A percentile compares a stretch with the other conserved stretches of the same genome.
Conservation (phyloP, 2,329 filamentous ascomycete genomes). For the Periconia sp. region DNA sequence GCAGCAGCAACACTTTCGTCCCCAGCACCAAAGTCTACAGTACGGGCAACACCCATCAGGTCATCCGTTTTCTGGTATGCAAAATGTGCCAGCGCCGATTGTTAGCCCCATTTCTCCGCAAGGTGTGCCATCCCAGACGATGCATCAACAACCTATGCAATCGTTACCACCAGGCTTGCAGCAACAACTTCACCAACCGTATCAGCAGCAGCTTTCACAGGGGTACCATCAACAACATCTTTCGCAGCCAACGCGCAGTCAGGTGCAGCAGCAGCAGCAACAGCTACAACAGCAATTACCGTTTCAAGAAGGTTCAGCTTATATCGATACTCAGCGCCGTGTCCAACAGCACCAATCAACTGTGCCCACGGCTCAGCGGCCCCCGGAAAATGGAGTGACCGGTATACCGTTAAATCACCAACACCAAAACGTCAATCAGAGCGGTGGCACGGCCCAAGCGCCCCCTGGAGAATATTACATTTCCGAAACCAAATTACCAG, state of each 20-base stretch:
- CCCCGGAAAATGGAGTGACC: neutral
- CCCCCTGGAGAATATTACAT: constrained; percentile 6
- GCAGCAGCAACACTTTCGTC: constrained; percentile 9
- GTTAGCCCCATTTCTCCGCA: constrained; percentile 14
- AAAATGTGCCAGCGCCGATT: constrained; percentile 14
- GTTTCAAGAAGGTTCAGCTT: constrained; percentile 9
- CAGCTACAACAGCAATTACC: neutral
- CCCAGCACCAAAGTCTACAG: constrained; percentile 19
- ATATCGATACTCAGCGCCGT: constrained; percentile 8
- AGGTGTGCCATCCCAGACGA: constrained; percentile 10
- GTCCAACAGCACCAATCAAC: constrained; percentile 4
- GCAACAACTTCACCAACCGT: neutral
- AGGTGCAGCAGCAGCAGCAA: constrained; percentile 5
- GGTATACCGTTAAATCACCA: neutral
- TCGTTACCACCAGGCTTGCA: constrained; percentile 5
- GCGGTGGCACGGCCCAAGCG: constrained; percentile 1
- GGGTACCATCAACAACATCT: constrained; percentile 1
- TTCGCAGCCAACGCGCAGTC: constrained; percentile 6
- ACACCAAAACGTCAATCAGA: neutral
- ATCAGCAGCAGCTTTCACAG: constrained; percentile 1
- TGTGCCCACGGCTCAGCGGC: neutral
- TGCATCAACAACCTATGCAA: constrained; percentile 10
- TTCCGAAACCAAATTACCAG: constrained; percentile 2
- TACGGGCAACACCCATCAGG: constrained; percentile 15
- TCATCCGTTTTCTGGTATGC: constrained; percentile 21